Base-by-base conservation (phyloP, 257 asterid species). In the Rhazya stricta region DNA sequence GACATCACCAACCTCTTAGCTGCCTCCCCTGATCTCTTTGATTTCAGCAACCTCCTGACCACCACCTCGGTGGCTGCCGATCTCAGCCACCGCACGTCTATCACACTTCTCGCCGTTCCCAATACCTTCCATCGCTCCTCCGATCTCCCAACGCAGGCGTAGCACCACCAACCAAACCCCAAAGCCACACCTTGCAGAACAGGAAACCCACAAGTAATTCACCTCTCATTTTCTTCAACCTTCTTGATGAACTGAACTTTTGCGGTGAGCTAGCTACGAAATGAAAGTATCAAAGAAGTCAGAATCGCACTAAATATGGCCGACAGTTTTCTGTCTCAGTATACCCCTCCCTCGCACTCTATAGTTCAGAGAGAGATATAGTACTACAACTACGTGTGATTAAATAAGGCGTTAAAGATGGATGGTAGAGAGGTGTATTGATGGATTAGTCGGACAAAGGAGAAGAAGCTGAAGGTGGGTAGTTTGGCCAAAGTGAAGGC, bases 41-140 rank as follows among this genome's bases (percentile, higher is more conserved):
- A 82, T 79, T 92, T 89, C 81, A 74, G 88, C 51, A 72, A 78
- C 71, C 93, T 89, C 58, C 86, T 92, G 76, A n/a, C 93, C 76
- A 66, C 85, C 90, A 84, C 92, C 83, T 70, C 90, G 81, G 89
- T 91, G 73, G 79, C 92, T 79, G 78, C 85, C 84, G 96, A 90
- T 84, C 90, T 89, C 81, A 6, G 88, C 75, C 18, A 63, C 72
- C 89, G 88, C 80, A 74, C 88, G 77, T 81, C 90, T 74, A 32
- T 92, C 74, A 89, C 97, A n/a, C 78, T 92, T 78, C 91, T 92
- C 66, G 85, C 78, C 75, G 94, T 90, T 48, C 94, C 98, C 79
- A 91, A 92, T 51, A 32, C 87, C 83, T 81, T 57, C 72, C 83
- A 88, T 80, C 90, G 79, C 73, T 60, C 85, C 73, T 72, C 83